These are phyloP conservation scores for Trichoderma breve DNA, from an alignment of 2,329 filamentous ascomycete genomes.

Conservation along the genomic window DNA sequence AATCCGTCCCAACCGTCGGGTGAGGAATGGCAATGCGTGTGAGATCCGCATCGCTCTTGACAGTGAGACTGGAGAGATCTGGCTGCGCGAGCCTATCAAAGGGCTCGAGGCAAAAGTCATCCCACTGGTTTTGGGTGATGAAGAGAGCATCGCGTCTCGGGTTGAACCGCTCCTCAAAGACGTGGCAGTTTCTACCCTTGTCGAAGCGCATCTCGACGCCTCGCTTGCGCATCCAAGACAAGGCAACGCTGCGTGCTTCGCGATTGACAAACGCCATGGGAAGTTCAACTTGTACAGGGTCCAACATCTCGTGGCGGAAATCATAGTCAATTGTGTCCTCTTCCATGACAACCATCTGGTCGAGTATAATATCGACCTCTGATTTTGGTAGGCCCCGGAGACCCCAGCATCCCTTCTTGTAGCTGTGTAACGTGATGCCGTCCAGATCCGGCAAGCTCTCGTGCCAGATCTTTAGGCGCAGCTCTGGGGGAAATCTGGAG, in stretches of 20 bases:
- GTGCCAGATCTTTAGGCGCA: neutral
- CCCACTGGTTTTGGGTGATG: neutral
- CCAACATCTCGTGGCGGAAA: neutral
- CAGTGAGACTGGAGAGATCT: neutral
- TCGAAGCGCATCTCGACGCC: neutral
- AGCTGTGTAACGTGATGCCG: neutral
- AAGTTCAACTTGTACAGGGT: neutral
- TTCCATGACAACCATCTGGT: neutral
- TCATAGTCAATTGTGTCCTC: neutral
- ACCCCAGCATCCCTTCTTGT: neutral
- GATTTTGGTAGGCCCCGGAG: neutral
- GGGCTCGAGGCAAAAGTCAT: neutral
- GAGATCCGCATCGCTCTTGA: neutral
- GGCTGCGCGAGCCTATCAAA: neutral
- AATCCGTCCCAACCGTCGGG: neutral
- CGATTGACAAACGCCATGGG: neutral
- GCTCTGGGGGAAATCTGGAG: neutral
- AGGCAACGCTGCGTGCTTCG: neutral
- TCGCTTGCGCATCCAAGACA: neutral
- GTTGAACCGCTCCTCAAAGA: neutral
- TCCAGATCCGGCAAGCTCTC: neutral
- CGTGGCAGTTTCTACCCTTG: neutral
- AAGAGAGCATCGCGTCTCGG: neutral
- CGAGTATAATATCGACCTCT: no score
- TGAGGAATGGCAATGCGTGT: neutral